Evolutionary conservation across 2,329 filamentous ascomycete genomes (phyloP).

Genomic region (Scopulariopsis brevicaulis): DNA sequence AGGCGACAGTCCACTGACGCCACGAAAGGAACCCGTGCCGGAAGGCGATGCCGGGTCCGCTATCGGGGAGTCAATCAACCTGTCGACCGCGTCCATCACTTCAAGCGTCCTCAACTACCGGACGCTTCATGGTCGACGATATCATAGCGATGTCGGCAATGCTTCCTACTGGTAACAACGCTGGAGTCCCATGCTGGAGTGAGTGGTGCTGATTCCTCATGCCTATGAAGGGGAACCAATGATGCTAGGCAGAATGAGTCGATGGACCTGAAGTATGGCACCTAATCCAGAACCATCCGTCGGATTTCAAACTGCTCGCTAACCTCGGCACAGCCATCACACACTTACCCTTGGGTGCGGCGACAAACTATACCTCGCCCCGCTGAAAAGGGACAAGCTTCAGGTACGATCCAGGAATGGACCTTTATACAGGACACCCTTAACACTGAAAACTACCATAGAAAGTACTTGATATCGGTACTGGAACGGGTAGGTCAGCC

Average conservation of each 20-base stretch:
- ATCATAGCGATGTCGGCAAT: conserved; percentile 11
- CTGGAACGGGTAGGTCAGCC: conserved; percentile 38
- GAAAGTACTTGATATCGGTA: conserved; percentile 34
- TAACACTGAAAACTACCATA: neutral
- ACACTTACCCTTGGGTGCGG: conserved; percentile 11
- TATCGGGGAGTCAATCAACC: neutral
- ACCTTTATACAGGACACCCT: neutral
- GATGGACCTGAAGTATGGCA: conserved; percentile 10
- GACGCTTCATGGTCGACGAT: conserved; percentile 14
- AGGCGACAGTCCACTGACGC: too few species aligned
- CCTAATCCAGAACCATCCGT: neutral
- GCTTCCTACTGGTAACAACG: conserved; percentile 12
- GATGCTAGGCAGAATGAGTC: conserved; percentile 9
- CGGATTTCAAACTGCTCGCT: neutral
- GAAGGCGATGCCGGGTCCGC: too few species aligned
- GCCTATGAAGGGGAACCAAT: conserved; percentile 5
- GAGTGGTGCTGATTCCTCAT: too few species aligned
- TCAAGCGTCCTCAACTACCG: conserved; percentile 18
- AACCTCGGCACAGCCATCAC: conserved; percentile 9
- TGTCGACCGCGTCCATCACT: conserved; percentile 17
- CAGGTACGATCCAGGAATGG: conserved; percentile 5
- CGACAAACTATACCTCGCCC: conserved; percentile 13
- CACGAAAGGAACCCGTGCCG: too few species aligned
- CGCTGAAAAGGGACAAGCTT: conserved; percentile 9
- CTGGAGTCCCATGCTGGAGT: neutral